A percentile compares a stretch with the other conserved stretches of the same genome.
These are phyloP conservation scores for Chenopodium formosanum DNA, from an alignment of 148 eudicot genomes.

Conservation along the genomic window DNA sequence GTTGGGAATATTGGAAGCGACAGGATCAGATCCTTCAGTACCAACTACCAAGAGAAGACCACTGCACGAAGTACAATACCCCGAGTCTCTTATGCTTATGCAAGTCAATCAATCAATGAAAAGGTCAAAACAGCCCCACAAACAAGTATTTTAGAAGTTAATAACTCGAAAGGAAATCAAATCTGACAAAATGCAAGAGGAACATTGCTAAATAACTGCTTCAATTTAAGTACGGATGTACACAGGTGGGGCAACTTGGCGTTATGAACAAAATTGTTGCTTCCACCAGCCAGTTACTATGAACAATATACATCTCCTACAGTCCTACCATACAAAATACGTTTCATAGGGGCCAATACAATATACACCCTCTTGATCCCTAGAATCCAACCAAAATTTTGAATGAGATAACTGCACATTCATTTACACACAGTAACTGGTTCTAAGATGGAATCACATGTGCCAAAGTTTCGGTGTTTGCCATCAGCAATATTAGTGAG, in stretches of 20 bases:
- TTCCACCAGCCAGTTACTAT: conserved; percentile 15
- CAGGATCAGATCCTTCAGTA: no score
- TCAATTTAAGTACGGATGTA: not conserved
- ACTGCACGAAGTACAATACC: no score
- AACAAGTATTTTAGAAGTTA: no score
- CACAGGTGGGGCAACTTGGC: conserved; percentile 22
- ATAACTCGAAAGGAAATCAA: not conserved
- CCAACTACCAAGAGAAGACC: no score
- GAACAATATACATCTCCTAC: conserved; percentile 11
- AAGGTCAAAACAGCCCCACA: not conserved
- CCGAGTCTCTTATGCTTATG: not conserved
- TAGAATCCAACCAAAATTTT: not conserved
- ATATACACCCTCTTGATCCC: conserved; percentile 1
- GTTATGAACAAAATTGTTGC: conserved; percentile 46
- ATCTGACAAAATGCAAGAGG: not conserved
- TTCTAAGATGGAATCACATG: conserved; percentile 47
- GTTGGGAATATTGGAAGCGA: no score
- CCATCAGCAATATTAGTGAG: conserved; percentile 87
- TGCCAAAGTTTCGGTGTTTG: conserved; percentile 86
- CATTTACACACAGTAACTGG: conserved; percentile 38
- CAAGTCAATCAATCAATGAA: not conserved
- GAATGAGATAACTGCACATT: conserved; percentile 8
- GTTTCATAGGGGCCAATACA: not conserved
- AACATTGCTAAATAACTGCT: not conserved
- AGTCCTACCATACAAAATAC: not conserved